Evolutionary conservation across 2,329 filamentous ascomycete species (phyloP).

Genomic region (Diaporthe australafricana): DNA sequence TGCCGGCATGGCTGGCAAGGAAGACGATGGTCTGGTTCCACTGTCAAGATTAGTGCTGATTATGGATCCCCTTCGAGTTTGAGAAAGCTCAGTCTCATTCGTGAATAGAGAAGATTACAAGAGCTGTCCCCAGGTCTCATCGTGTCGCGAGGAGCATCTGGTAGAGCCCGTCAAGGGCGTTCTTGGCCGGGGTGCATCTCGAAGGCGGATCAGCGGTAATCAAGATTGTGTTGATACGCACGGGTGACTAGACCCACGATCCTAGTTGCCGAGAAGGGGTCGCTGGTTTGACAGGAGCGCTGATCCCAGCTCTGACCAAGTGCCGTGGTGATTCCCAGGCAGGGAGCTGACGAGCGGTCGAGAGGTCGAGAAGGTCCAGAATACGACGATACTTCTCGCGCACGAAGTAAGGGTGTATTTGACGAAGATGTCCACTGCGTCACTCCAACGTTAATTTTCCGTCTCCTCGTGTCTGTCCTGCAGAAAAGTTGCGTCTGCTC

Average conservation of each 20-base stretch:
- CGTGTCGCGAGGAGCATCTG: neutral
- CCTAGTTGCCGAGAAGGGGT: conserved; percentile 16
- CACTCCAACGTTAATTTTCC: neutral
- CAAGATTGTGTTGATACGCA: conserved; percentile 25
- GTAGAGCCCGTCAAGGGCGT: neutral
- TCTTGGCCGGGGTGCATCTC: neutral
- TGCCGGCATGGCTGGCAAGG: neutral
- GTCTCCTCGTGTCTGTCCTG: neutral
- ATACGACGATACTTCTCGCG: neutral
- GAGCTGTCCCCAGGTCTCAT: neutral
- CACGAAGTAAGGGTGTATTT: neutral
- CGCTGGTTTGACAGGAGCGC: conserved; percentile 6
- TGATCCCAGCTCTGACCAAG: conserved; percentile 6
- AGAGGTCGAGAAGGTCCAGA: neutral
- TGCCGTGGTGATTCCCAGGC: neutral
- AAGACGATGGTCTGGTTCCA: too few relatives aligned
- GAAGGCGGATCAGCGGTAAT: neutral
- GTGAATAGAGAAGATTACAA: neutral
- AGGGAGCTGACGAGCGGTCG: neutral
- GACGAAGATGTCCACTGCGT: neutral
- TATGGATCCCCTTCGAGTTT: neutral
- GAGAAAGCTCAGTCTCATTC: neutral
- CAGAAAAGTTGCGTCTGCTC: neutral
- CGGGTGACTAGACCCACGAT: conserved; percentile 5
- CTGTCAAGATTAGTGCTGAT: neutral